phyloP scores from a whole-genome alignment of 495 filamentous ascomycete species.

The Penicillium goetzii region DNA sequence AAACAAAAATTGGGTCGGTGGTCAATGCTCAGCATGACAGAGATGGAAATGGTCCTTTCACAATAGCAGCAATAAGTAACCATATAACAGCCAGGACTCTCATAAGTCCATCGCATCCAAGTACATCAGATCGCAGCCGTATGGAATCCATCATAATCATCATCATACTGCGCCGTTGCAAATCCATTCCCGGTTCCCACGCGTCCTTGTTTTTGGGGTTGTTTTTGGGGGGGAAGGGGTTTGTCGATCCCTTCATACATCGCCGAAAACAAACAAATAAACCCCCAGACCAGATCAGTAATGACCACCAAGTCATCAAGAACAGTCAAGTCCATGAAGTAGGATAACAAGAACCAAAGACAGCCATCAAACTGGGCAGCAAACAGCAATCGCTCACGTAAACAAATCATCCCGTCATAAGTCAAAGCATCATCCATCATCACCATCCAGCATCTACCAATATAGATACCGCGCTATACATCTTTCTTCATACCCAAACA shows the following conservation, averaged over 20 bases:
- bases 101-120: not conserved
- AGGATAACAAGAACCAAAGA: constrained; percentile 7
- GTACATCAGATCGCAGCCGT: not conserved
- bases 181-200: constrained; percentile 7
- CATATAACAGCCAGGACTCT: not conserved
- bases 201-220: not conserved
- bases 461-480: no score
- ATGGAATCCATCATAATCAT: constrained; percentile 6
- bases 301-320: not conserved
- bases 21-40: not conserved
- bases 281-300: not conserved
- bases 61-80: not conserved
- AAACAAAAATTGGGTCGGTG: not conserved
- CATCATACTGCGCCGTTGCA: constrained; percentile 5
- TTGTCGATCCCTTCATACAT: constrained; percentile 8
- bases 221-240: not conserved
- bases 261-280: constrained; percentile 10
- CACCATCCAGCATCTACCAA: not conserved
- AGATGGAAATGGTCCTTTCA: not conserved
- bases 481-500: no score
- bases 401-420: constrained; percentile 1
- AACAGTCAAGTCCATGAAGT: not conserved
- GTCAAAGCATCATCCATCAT: not conserved
- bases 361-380: not conserved
- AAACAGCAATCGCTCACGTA: not conserved